phyloP scores from a whole-genome alignment of 257 asterid species.

The Gentiana dahurica region DNA sequence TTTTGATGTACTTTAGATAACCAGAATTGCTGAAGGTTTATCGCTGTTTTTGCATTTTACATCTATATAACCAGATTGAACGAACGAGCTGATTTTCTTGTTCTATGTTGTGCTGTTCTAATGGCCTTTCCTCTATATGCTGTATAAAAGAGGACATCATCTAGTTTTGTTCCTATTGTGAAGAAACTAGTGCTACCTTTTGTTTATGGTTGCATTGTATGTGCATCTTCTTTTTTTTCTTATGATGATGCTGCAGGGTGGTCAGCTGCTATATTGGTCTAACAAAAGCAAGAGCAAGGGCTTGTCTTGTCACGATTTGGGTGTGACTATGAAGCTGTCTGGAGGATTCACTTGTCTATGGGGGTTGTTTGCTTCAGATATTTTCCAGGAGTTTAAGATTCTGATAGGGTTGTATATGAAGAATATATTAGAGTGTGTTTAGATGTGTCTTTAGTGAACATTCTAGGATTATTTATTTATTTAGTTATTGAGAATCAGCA shows the following conservation, averaged over 20 bases:
- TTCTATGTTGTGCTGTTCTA: conserved; percentile 9
- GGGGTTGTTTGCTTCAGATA: no score
- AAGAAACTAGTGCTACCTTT: conserved; percentile 2
- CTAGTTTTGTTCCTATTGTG: conserved; percentile 9
- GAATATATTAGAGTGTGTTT: conserved; percentile 15
- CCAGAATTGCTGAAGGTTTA: conserved; percentile 6
- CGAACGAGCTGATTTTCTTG: conserved; percentile 1
- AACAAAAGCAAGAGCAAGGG: no score
- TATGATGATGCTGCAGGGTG: no score
- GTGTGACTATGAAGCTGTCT: no score
- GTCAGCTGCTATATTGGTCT: no score
- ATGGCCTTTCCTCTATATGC: not conserved
- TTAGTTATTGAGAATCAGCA: no score
- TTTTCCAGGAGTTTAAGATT: not conserved
- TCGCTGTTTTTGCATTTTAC: conserved; percentile 4
- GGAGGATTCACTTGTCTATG: conserved; percentile 2
- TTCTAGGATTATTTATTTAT: not conserved
- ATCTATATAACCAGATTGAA: conserved; percentile 12
- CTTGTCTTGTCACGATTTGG: no score
- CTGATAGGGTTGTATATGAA: conserved; percentile 7
- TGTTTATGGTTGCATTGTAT: not conserved
- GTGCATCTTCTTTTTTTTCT: no score
- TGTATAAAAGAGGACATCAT: conserved; percentile 16
- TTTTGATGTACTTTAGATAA: conserved; percentile 6
- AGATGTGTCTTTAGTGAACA: conserved; percentile 9